These are phyloP conservation scores for Penicillium polonicum DNA, from an alignment of 2,329 filamentous ascomycete genomes.

Conservation along the genomic window DNA sequence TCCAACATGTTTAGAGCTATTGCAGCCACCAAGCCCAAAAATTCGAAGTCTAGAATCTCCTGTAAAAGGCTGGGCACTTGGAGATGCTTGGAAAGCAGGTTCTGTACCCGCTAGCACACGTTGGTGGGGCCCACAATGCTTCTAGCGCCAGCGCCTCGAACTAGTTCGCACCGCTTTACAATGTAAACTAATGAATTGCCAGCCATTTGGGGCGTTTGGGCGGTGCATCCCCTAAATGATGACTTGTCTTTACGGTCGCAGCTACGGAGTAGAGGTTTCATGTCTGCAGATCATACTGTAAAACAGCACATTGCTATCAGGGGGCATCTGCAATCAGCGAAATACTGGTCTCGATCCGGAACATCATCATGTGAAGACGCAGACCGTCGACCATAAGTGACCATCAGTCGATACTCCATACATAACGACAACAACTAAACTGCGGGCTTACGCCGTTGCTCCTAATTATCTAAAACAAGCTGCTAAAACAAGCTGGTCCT, in stretches of 20 bases:
- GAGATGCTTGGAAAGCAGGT: slow-evolving; percentile 4
- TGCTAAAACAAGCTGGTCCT: neutral
- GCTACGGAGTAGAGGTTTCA: neutral
- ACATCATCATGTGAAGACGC: neutral
- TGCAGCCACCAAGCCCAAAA: slow-evolving; percentile 8
- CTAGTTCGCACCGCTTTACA: slow-evolving; percentile 2
- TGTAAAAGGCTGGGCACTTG: slow-evolving; percentile 3
- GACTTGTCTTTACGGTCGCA: neutral
- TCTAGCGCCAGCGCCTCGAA: slow-evolving; percentile 10
- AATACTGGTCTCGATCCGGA: neutral
- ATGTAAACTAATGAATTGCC: neutral
- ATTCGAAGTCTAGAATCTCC: slow-evolving; percentile 10
- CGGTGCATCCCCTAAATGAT: neutral
- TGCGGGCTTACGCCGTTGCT: neutral
- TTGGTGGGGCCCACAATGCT: slow-evolving; percentile 4
- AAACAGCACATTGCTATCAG: neutral
- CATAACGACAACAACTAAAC: too few relatives aligned
- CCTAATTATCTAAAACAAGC: neutral
- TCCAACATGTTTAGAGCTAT: slow-evolving; percentile 1
- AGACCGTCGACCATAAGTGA: neutral
- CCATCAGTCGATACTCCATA: neutral
- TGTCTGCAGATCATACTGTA: neutral
- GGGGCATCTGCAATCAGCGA: neutral
- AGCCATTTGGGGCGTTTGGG: neutral
- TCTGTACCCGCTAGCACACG: slow-evolving; percentile 1